Base-by-base conservation (phyloP, 352 stramenopile species). In the Pythium aquatile region DNA sequence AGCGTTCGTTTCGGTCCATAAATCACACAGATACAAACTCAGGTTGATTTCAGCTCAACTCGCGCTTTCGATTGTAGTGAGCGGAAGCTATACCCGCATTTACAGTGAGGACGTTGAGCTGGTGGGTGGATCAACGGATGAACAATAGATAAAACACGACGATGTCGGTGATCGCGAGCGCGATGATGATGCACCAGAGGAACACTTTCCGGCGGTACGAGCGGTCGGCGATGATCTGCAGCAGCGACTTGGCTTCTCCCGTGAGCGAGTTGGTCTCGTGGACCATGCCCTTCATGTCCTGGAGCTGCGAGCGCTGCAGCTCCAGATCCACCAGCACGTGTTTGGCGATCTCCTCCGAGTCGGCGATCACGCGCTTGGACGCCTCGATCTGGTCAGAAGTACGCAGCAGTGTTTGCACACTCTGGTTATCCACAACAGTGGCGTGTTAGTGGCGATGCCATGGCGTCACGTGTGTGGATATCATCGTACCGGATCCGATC, bases 71-170 rank as follows among this genome's bases (percentile, higher is more conserved):
- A 11, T 42, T 7, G 35, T 42, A 11, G 11, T 42, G 35, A 11
- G 4, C 7, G 16, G 3, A 17, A 42, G 7, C 16, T 24, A 24
- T 24, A 24, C 20, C 20, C 20, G 35, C 35, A 42, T 42, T 11
- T 42, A 42, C 35, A 42, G 35, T 55, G 20, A 30, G 26, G 42
- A 8, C n/a, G 11, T 48, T 5, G 16, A 17, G 20, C 20, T 24
- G 20, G 20, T 42, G 14, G 29, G 17, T 42, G 13, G 29, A 29
- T 33, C 40, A 46, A 66, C 78, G 78, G 33, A 94, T 65, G 75
- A 92, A 94, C 70, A 94, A 85, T 79, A 89, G 74, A 87, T 94
- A 94, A 58, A 94, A 92, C 39, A 94, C 78, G 11, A 78, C 67
- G 17, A 87, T 74, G 70, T 94, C 85, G n/a, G 80, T 85, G 53